These are phyloP conservation scores for Globisporangium rhizosaccharum DNA, from an alignment of 352 stramenopile genomes.

Conservation along the genomic window DNA sequence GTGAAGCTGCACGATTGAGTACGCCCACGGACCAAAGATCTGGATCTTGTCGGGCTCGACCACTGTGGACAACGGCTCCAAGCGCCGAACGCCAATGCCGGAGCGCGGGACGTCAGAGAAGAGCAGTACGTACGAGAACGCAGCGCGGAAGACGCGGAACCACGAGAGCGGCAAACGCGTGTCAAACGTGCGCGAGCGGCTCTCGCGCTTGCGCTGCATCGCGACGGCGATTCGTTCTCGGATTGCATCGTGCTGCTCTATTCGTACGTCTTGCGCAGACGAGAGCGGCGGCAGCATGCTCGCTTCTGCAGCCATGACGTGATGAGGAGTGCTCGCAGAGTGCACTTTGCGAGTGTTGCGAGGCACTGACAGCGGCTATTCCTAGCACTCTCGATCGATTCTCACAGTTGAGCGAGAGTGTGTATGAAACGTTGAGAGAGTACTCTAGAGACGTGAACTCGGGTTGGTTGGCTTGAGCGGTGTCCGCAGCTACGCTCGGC, in stretches of 20 bases:
- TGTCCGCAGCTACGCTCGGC: too few relatives aligned
- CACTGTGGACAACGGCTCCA: background rate
- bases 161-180: background rate
- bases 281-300: too few relatives aligned
- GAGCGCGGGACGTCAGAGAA: background rate
- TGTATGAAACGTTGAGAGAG: too few relatives aligned
- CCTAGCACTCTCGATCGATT: too few relatives aligned
- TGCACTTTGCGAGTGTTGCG: too few relatives aligned
- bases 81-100: background rate
- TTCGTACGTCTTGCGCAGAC: too few relatives aligned
- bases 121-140: slow-evolving; percentile 1
- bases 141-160: background rate
- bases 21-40: slow-evolving; percentile 2
- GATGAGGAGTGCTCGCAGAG: too few relatives aligned
- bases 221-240: background rate
- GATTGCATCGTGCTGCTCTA: background rate
- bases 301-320: too few relatives aligned
- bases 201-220: slow-evolving; percentile 3
- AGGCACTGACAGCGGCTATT: too few relatives aligned
- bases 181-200: slow-evolving; percentile 1
- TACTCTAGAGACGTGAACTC: too few relatives aligned
- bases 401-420: too few relatives aligned
- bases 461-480: too few relatives aligned
- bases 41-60: slow-evolving; percentile 3
- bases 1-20: background rate